Evolutionary conservation across 306 rosid species (phyloP).

Genomic region (Heteromeles arbutifolia): DNA sequence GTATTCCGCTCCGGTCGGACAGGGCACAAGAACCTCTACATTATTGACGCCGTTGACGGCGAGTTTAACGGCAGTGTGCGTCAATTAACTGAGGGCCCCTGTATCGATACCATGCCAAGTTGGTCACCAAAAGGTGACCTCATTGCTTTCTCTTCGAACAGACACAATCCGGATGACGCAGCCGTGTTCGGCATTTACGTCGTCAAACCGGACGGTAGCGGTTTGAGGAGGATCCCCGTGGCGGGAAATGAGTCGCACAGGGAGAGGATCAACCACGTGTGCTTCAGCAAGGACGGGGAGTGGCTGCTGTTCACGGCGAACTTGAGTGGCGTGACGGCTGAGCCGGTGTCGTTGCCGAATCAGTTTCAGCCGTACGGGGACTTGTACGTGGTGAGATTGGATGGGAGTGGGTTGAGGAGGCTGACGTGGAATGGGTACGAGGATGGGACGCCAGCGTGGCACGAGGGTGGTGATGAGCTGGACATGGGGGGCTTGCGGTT

Average conservation of each 20-base stretch:
- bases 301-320: slow-evolving; percentile 74
- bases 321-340: slow-evolving; percentile 64
- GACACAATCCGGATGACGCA: slow-evolving; percentile 36
- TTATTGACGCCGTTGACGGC: slow-evolving; percentile 59
- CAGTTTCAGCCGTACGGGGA: slow-evolving; percentile 95
- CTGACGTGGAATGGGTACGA: slow-evolving; percentile 71
- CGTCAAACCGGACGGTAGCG: slow-evolving; percentile 58
- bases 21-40: slow-evolving; percentile 66
- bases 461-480: slow-evolving; percentile 11
- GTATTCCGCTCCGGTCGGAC: slow-evolving; percentile 82
- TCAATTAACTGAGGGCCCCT: slow-evolving; percentile 59
- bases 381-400: slow-evolving; percentile 47
- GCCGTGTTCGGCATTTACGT: slow-evolving; percentile 63
- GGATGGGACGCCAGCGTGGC: slow-evolving; percentile 80
- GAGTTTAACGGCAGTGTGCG: slow-evolving; percentile 48
- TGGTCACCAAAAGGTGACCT: slow-evolving; percentile 86
- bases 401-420: slow-evolving; percentile 77
- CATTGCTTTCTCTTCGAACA: slow-evolving; percentile 78
- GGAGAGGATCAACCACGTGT: slow-evolving; percentile 85
- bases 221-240: slow-evolving; percentile 49
- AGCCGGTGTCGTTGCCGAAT: slow-evolving; percentile 69
- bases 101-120: slow-evolving; percentile 85
- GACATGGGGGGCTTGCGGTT: slow-evolving; percentile 17
- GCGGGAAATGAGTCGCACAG: slow-evolving; percentile 37
- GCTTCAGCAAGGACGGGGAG: slow-evolving; percentile 62